Conservation (phyloP, 345 rosid species). For the Toxicodendron radicans region DNA sequence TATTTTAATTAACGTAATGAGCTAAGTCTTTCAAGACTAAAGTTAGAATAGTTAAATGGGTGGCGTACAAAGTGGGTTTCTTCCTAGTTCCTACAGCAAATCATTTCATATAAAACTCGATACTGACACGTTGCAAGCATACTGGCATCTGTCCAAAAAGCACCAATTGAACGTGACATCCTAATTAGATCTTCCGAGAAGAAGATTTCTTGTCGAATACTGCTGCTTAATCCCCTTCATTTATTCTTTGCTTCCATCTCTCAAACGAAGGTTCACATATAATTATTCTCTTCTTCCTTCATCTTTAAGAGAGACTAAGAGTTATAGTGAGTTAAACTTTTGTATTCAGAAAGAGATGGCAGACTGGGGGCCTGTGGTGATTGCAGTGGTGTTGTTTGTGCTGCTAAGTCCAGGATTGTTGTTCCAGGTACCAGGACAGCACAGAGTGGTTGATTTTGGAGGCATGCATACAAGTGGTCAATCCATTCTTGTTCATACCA, state of each 20-base stretch:
- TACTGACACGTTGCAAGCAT: conserved; percentile 23
- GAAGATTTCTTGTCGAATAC: conserved; percentile 14
- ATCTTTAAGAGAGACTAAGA: neutral
- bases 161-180: neutral
- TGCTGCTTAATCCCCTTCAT: neutral
- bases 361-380: conserved; percentile 95
- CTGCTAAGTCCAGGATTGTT: conserved; percentile 75
- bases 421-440: conserved; percentile 79
- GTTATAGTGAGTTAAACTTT: neutral
- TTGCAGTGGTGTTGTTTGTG: conserved; percentile 80
- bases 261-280: neutral
- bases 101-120: neutral
- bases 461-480: conserved; percentile 75
- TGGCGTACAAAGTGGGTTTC: conserved; percentile 3
- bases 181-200: neutral
- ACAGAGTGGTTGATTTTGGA: conserved; percentile 57
- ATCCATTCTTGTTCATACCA: conserved; percentile 69
- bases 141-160: conserved; percentile 7
- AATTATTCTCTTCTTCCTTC: neutral
- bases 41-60: neutral
- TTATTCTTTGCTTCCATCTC: conserved; percentile 21
- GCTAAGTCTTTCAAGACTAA: neutral
- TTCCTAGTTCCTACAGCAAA: neutral
- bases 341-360: conserved; percentile 47
- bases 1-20: too few species aligned